phyloP scores from a whole-genome alignment of 1,284 basidiomycete species.

The Cutaneotrichosporon sp. region DNA sequence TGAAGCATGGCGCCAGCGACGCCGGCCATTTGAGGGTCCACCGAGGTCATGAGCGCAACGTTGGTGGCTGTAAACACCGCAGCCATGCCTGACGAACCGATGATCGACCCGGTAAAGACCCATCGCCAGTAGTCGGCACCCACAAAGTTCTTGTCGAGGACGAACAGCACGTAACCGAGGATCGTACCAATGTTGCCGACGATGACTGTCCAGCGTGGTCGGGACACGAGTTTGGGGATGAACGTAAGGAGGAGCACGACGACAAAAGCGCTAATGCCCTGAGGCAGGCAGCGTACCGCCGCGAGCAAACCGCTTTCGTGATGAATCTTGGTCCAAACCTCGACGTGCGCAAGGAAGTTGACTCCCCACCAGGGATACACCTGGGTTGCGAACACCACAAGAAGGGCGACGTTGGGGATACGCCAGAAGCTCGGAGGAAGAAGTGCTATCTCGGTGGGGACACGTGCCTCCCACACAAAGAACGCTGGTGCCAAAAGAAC shows the following conservation, averaged over 20 bases:
- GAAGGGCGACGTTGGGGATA: constrained; percentile 40
- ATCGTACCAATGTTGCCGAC: constrained; percentile 23
- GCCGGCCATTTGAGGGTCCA: constrained; percentile 33
- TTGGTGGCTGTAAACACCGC: constrained; percentile 22
- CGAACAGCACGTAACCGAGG: constrained; percentile 25
- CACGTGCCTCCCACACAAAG: constrained; percentile 32
- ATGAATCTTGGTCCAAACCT: constrained; percentile 20
- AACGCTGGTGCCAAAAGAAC: constrained; percentile 30
- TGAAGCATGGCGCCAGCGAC: constrained; percentile 44
- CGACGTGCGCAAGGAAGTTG: constrained; percentile 21
- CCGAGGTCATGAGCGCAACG: constrained; percentile 36
- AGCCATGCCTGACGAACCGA: constrained; percentile 31
- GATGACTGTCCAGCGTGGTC: constrained; percentile 25
- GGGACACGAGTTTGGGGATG: constrained; percentile 18
- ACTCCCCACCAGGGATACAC: constrained; percentile 40
- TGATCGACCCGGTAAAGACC: constrained; percentile 31
- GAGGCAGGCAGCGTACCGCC: constrained; percentile 28
- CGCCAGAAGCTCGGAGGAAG: constrained; percentile 38
- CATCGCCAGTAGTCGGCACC: constrained; percentile 39
- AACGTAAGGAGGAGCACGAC: constrained; percentile 13
- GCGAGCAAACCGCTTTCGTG: constrained; percentile 27
- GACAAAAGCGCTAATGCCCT: constrained; percentile 22
- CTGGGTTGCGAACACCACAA: constrained; percentile 33
- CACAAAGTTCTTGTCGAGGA: constrained; percentile 4
- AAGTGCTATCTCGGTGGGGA: constrained; percentile 35